phyloP scores from a whole-genome alignment of 352 stramenopile genomes.

The Pythium phragmiticola region DNA sequence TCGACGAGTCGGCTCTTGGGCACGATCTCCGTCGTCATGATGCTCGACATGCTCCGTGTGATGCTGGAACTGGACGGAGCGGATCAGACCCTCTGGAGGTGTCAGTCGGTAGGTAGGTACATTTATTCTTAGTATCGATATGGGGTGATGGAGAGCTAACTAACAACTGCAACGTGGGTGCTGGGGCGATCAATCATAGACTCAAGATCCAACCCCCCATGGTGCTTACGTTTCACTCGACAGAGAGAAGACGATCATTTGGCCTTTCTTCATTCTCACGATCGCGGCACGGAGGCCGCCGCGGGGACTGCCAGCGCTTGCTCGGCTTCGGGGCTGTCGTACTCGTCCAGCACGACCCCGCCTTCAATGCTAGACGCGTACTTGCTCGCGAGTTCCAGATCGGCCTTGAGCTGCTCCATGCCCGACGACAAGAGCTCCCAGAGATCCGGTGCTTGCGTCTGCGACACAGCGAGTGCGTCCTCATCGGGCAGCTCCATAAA shows the following conservation, averaged over 20 bases:
- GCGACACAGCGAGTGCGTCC: slow-evolving; percentile 50
- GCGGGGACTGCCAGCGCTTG: slow-evolving; percentile 49
- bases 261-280: not conserved
- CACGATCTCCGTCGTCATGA: slow-evolving; percentile 27
- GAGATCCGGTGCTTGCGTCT: slow-evolving; percentile 67
- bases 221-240: not conserved
- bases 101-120: not conserved
- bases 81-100: not conserved
- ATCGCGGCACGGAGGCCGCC: slow-evolving; percentile 29
- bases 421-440: slow-evolving; percentile 83
- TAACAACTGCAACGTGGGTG: not conserved
- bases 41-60: not conserved
- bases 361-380: slow-evolving; percentile 81
- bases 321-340: slow-evolving; percentile 41
- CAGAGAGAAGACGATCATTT: not conserved
- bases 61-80: not conserved
- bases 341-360: slow-evolving; percentile 34
- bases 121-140: slow-evolving; percentile 22
- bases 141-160: not conserved
- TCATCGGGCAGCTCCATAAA: slow-evolving; percentile 81
- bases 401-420: slow-evolving; percentile 89
- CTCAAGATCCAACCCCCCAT: not conserved
- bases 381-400: slow-evolving; percentile 85
- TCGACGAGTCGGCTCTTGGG: slow-evolving; percentile 73
- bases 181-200: not conserved